Conservation (phyloP, 257 asterid genomes). For the Nicotiana otophora region DNA sequence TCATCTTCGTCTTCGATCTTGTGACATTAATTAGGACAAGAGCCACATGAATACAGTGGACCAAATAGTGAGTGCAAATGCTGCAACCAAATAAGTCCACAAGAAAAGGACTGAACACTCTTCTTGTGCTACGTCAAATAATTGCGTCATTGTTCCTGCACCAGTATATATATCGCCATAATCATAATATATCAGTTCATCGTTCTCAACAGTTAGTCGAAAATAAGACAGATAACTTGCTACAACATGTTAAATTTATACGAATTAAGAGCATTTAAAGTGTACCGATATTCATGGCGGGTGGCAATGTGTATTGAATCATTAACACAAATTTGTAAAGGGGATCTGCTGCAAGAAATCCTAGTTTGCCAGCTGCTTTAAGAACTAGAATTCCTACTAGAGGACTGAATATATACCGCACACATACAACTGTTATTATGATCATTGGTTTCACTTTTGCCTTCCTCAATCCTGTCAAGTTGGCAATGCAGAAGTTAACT, state of each 20-base stretch:
- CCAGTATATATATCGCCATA: background rate
- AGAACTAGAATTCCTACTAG: constrained; percentile 56
- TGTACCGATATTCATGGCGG: constrained; percentile 78
- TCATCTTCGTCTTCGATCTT: no score
- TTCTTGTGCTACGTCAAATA: constrained; percentile 79
- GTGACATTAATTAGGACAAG: constrained; percentile 24
- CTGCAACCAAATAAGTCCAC: constrained; percentile 82
- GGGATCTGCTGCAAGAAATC: constrained; percentile 73
- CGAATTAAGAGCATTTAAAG: no score
- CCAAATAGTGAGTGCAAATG: constrained; percentile 72
- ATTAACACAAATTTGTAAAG: constrained; percentile 73
- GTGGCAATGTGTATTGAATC: constrained; percentile 79
- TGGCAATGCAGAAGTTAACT: background rate
- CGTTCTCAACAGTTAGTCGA: background rate
- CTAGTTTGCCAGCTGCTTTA: constrained; percentile 46
- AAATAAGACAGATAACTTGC: background rate
- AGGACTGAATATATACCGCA: constrained; percentile 66
- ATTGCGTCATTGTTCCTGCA: constrained; percentile 89
- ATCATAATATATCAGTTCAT: background rate
- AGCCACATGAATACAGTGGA: constrained; percentile 90
- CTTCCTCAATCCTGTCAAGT: constrained; percentile 51
- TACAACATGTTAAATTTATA: background rate
- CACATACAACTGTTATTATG: constrained; percentile 44
- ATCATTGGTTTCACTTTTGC: constrained; percentile 36
- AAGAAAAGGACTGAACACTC: constrained; percentile 75